Evolutionary conservation across 306 rosid species (phyloP).

Genomic region (Senna siamea): DNA sequence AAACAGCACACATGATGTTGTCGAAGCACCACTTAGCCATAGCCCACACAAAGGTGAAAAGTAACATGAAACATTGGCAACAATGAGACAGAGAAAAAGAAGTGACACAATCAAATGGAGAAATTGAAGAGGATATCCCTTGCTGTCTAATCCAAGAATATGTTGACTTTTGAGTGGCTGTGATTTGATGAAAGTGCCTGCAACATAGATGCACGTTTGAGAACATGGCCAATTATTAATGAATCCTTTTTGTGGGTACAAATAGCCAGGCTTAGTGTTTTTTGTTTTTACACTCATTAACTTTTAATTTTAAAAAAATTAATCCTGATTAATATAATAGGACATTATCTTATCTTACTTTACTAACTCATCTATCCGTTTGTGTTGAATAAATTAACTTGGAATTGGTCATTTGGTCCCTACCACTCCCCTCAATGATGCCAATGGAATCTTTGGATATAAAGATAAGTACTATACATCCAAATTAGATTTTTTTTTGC

Average conservation of each 20-base stretch:
- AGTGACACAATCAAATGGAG: background rate
- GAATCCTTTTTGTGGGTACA: slow-evolving; percentile 1
- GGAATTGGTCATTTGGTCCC: background rate
- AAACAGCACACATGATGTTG: slow-evolving; percentile 39
- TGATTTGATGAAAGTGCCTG: background rate
- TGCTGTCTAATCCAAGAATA: slow-evolving; percentile 11
- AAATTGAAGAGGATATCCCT: background rate
- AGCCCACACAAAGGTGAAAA: background rate
- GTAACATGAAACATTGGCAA: background rate
- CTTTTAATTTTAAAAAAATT: too few relatives aligned
- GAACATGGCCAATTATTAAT: slow-evolving; percentile 6
- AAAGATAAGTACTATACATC: background rate
- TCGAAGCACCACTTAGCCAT: background rate
- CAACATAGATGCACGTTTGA: slow-evolving; percentile 19
- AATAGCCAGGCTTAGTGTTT: too few relatives aligned
- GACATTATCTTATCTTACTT: too few relatives aligned
- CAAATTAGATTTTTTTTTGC: background rate
- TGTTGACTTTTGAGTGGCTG: background rate
- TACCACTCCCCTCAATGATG: slow-evolving; percentile 15
- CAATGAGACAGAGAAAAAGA: background rate
- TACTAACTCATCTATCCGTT: too few relatives aligned
- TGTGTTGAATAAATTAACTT: too few relatives aligned
- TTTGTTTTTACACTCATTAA: too few relatives aligned
- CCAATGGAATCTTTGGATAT: background rate
- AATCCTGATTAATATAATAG: too few relatives aligned